Evolutionary conservation across 805 yeast species (phyloP).

Genomic region (Starmerella floricola): DNA sequence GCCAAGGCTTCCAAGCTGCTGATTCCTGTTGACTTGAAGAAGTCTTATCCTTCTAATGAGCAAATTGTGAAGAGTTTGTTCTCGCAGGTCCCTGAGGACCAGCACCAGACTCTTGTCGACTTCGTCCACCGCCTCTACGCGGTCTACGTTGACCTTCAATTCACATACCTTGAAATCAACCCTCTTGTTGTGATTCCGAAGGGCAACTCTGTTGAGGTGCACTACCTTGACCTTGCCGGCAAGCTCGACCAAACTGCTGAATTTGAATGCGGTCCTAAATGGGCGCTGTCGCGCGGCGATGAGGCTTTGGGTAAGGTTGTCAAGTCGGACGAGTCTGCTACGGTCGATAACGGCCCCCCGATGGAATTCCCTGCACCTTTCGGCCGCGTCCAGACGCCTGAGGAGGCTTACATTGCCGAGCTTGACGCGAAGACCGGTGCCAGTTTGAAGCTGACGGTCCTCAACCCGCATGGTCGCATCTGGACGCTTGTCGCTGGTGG

Average conservation of each 20-base stretch:
- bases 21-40: constrained; percentile 34
- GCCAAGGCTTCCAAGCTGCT: constrained; percentile 35
- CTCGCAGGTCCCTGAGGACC: constrained; percentile 32
- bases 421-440: constrained; percentile 40
- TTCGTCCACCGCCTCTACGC: constrained; percentile 38
- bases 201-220: constrained; percentile 32
- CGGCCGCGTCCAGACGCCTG: constrained; percentile 35
- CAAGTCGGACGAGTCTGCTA: constrained; percentile 22
- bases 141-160: constrained; percentile 37
- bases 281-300: constrained; percentile 38
- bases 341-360: constrained; percentile 37
- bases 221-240: constrained; percentile 38
- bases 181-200: constrained; percentile 36
- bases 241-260: constrained; percentile 40
- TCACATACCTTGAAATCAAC: constrained; percentile 38
- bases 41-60: constrained; percentile 33
- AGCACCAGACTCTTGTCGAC: constrained; percentile 33
- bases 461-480: constrained; percentile 35
- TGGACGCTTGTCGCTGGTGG: constrained; percentile 41
- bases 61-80: constrained; percentile 29
- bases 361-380: constrained; percentile 40
- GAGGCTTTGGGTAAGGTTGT: constrained; percentile 31
- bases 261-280: constrained; percentile 39
- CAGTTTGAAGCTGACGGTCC: constrained; percentile 35
- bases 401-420: constrained; percentile 39